These are phyloP conservation scores for Hibiscus trionum DNA, from an alignment of 345 rosid genomes.

Conservation along the genomic window DNA sequence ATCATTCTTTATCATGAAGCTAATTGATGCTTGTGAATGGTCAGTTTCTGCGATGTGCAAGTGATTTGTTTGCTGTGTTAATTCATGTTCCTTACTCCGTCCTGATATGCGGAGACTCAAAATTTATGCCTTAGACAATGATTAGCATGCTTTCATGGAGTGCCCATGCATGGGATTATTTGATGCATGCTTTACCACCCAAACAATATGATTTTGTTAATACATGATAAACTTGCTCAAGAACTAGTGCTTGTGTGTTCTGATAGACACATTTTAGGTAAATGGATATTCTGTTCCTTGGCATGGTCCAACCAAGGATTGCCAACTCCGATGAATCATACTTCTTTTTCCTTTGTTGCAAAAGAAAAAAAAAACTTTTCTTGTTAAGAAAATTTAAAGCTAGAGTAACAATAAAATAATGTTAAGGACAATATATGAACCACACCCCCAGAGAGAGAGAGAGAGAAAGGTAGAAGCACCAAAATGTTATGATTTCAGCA, in stretches of 20 bases:
- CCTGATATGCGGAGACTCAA: not conserved
- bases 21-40: constrained; percentile 8
- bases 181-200: not conserved
- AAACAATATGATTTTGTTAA: not conserved
- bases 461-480: not conserved
- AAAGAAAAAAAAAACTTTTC: not conserved
- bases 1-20: not conserved
- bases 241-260: not conserved
- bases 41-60: not conserved
- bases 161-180: not conserved
- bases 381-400: not conserved
- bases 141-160: not conserved
- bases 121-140: not conserved
- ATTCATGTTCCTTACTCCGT: not conserved
- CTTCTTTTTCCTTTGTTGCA: not conserved
- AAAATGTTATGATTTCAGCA: not conserved
- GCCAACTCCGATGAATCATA: not conserved
- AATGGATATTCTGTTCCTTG: not conserved
- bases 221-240: not conserved
- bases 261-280: not conserved
- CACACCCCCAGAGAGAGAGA: not conserved
- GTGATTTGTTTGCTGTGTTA: not conserved
- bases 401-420: not conserved
- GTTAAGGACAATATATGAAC: not conserved
- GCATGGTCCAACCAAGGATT: not conserved